These are phyloP conservation scores for Alternaria arbusti DNA, from an alignment of 2,329 filamentous ascomycete genomes.

Conservation along the genomic window DNA sequence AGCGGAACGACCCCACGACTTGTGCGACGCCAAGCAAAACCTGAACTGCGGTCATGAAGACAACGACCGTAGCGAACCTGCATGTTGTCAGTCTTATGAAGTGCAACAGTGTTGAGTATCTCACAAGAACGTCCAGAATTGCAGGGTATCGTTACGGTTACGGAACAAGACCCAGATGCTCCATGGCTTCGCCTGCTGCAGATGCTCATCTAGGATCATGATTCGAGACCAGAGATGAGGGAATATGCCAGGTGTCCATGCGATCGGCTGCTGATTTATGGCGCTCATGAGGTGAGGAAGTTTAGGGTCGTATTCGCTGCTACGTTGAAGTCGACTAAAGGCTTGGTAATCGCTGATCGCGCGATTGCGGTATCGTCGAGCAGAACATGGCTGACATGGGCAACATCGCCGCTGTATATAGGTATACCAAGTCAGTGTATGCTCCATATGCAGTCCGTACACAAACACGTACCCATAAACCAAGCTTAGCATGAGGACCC, in stretches of 20 bases:
- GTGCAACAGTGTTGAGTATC: neutral
- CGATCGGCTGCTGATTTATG: constrained; percentile 10
- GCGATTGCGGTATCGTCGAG: constrained; percentile 12
- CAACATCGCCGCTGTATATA: constrained; percentile 10
- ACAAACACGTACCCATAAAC: neutral
- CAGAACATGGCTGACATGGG: constrained; percentile 28
- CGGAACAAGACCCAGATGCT: constrained; percentile 32
- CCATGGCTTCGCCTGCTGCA: constrained; percentile 28
- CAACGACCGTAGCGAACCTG: constrained; percentile 29
- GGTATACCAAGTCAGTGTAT: neutral
- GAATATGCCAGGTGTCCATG: constrained; percentile 28
- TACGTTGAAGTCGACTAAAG: neutral
- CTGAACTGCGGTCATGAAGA: constrained; percentile 25
- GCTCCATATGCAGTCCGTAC: neutral
- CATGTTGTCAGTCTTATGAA: neutral
- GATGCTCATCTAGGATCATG: constrained; percentile 24
- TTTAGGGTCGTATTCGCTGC: neutral
- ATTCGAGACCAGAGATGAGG: constrained; percentile 28
- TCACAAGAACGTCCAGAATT: constrained; percentile 34
- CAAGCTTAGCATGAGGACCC: neutral
- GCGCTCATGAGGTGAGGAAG: constrained; percentile 14
- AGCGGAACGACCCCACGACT: constrained; percentile 25
- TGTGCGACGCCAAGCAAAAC: constrained; percentile 25
- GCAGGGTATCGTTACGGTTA: constrained; percentile 28
- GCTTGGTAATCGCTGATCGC: constrained; percentile 10